Evolutionary conservation across 1,284 basidiomycete genomes (phyloP).

Genomic region (Dichomitus squalens): DNA sequence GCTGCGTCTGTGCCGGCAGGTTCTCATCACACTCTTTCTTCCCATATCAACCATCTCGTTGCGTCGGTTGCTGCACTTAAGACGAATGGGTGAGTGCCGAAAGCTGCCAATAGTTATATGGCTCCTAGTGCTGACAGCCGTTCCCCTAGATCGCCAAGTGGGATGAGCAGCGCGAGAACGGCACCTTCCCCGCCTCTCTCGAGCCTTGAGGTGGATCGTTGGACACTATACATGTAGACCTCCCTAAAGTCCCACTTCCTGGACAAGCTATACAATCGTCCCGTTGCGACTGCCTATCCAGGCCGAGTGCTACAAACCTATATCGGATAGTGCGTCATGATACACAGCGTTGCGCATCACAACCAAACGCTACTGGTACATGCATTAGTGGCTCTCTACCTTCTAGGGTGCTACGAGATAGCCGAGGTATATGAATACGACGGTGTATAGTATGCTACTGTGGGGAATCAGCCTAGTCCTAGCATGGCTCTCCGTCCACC

Average conservation of each 20-base stretch:
- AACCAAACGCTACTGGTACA: not conserved
- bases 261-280: not conserved
- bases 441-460: too few relatives aligned
- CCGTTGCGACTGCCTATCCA: not conserved
- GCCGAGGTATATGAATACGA: not conserved
- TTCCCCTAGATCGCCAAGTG: constrained; percentile 73
- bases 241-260: not conserved
- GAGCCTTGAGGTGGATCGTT: constrained; percentile 59
- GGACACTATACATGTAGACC: constrained; percentile 6
- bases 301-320: not conserved
- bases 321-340: not conserved
- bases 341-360: too few relatives aligned
- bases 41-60: too few relatives aligned
- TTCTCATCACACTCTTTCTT: not conserved
- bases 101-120: not conserved
- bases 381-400: not conserved
- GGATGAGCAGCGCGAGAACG: constrained; percentile 91
- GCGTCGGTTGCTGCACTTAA: constrained; percentile 25
- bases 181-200: constrained; percentile 89
- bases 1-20: constrained; percentile 1
- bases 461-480: too few relatives aligned
- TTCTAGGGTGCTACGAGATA: not conserved
- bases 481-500: too few relatives aligned
- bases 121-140: constrained; percentile 5
- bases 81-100: constrained; percentile 58